Base-by-base conservation (phyloP, 2,329 filamentous ascomycete species). In the Cylindrodendrum hubeiense region DNA sequence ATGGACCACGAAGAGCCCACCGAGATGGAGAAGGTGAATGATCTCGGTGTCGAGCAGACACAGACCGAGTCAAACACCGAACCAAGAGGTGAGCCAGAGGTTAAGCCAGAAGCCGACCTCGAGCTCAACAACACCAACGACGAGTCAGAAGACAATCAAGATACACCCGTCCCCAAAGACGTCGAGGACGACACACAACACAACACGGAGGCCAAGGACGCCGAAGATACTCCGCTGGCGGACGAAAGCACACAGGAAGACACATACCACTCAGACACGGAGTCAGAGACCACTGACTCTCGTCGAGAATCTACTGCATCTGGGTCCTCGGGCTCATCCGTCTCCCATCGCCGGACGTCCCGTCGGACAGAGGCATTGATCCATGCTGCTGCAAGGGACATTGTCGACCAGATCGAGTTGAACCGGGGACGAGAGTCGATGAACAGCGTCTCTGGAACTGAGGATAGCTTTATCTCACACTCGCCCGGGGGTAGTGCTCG, bases 331-430 rank as follows among this genome's bases (percentile, higher is more conserved):
- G 68, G 57, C 19, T 75, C 70, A 2, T 63, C 65, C 33, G 52
- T 46, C 47, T 73, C 71, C n/a, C 66, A 75, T 19, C 75, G 82
- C 26, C 80, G 81, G n/a, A 75, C 79, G 2, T 85, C 83, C 1
- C 71, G 77, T 10, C 78, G 81, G 5, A 85, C 86, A 2, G 84
- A 88, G 69, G 85, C 83, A 7, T 77, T 86, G 37, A 87, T 88
- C 64, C 84, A 87, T 33, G 83, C 82, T 24, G 86, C 85, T 1
- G 86, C 86, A 1, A 79, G 82, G 54, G 84, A 84, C 22, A 85
- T 87, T 15, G 80, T 87, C 10, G 82, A 81, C 3, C 82, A 81
- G 43, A 81, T 86, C 17, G 82, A 79, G 37, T 77, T 81, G 41
- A 63, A 64, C 22, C 62, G 63, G 17, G 61, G 61, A 22, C 68